A percentile compares a stretch with the other conserved stretches of the same genome.
These are phyloP conservation scores for Pichia sp. DNA, from an alignment of 1,139 yeast species.

Conservation along the genomic window DNA sequence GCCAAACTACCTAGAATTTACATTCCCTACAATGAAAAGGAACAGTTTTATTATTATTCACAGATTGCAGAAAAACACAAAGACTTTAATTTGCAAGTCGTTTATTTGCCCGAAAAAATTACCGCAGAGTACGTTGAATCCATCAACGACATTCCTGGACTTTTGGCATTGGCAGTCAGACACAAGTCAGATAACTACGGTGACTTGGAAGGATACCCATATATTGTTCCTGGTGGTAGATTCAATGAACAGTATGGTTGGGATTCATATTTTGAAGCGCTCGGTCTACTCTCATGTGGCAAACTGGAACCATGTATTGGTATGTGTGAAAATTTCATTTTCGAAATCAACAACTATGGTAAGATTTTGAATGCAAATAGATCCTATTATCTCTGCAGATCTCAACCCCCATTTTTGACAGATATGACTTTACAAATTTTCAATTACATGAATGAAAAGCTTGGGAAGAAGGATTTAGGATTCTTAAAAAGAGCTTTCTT, in stretches of 20 bases:
- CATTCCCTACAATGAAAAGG: constrained; percentile 61
- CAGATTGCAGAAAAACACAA: constrained; percentile 50
- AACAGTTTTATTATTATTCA: constrained; percentile 65
- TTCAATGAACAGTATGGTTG: constrained; percentile 96
- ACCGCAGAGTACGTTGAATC: constrained; percentile 69
- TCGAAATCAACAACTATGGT: constrained; percentile 86
- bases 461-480: constrained; percentile 25
- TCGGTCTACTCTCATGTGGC: constrained; percentile 71
- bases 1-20: constrained; percentile 64
- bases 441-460: constrained; percentile 38
- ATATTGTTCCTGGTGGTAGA: constrained; percentile 96
- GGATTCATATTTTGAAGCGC: constrained; percentile 93
- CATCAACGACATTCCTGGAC: constrained; percentile 77
- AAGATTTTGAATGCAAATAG: constrained; percentile 93
- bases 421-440: constrained; percentile 81
- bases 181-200: constrained; percentile 27
- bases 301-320: constrained; percentile 70
- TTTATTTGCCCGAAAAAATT: constrained; percentile 55
- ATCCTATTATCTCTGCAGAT: constrained; percentile 82
- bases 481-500: constrained; percentile 56
- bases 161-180: constrained; percentile 69
- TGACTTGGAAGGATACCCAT: constrained; percentile 62
- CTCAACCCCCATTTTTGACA: constrained; percentile 97
- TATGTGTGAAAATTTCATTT: constrained; percentile 88
- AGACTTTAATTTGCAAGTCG: constrained; percentile 63